phyloP scores from a whole-genome alignment of 495 filamentous ascomycete species.

The Annulohypoxylon nitens region DNA sequence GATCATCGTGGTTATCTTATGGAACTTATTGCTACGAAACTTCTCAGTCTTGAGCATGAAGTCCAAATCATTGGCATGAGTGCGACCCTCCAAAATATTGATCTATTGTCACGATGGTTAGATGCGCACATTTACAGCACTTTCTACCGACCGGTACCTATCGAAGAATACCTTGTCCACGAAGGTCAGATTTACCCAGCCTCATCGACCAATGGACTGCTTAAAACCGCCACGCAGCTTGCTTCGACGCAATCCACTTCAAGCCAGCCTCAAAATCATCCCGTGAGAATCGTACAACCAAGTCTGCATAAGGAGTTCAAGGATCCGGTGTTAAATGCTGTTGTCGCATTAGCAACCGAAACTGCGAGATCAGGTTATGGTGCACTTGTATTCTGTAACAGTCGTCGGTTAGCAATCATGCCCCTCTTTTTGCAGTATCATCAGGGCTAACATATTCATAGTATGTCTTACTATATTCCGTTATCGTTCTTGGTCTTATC shows the following conservation, averaged over 20 bases:
- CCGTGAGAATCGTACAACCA: constrained; percentile 64
- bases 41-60: constrained; percentile 74
- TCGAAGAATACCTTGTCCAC: constrained; percentile 82
- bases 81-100: constrained; percentile 81
- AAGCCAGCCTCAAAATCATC: constrained; percentile 54
- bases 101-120: constrained; percentile 78
- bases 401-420: constrained; percentile 57
- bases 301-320: constrained; percentile 71
- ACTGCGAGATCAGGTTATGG: constrained; percentile 77
- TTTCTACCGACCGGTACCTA: constrained; percentile 78
- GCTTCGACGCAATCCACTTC: constrained; percentile 53
- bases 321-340: constrained; percentile 74
- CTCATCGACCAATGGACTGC: constrained; percentile 70
- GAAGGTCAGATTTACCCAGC: constrained; percentile 78
- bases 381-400: constrained; percentile 81
- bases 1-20: constrained; percentile 83
- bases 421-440: background rate
- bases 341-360: constrained; percentile 76
- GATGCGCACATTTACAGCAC: constrained; percentile 79
- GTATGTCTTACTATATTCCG: constrained; percentile 27
- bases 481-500: background rate
- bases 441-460: constrained; percentile 31
- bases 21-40: constrained; percentile 83
- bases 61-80: constrained; percentile 89
- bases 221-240: constrained; percentile 71